Percentiles rank a stretch among this genome's conserved stretches.
Evolutionary conservation across 2,329 filamentous ascomycete genomes (phyloP).

Genomic region (Teratosphaeria nubilosa): DNA sequence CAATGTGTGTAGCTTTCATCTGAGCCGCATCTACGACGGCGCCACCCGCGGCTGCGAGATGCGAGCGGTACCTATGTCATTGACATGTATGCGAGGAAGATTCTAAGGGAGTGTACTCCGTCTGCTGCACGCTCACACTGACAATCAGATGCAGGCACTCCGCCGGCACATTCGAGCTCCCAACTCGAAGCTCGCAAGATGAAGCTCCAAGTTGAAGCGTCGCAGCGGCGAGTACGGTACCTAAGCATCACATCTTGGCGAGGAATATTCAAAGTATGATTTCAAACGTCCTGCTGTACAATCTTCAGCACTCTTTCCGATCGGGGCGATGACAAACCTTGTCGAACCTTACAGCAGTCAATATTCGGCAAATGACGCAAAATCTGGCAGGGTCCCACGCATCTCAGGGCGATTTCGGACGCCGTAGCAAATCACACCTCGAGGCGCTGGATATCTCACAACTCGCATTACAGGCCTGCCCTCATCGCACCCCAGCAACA

Average conservation of each 20-base stretch:
- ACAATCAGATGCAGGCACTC: background rate
- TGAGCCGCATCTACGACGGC: background rate
- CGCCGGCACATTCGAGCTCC: background rate
- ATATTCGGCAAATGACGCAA: background rate
- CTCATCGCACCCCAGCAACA: background rate
- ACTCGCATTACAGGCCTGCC: background rate
- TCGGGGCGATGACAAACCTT: background rate
- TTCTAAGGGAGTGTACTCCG: no score
- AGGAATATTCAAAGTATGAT: background rate
- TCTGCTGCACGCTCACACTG: background rate
- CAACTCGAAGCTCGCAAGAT: background rate
- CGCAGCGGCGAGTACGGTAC: background rate
- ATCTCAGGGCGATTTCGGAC: background rate
- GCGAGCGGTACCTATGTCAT: background rate
- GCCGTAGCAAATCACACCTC: background rate
- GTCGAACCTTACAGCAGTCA: background rate
- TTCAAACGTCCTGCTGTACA: background rate
- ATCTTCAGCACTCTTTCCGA: background rate
- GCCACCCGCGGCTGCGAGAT: background rate
- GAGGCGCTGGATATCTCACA: background rate
- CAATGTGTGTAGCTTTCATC: no score
- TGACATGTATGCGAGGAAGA: no score
- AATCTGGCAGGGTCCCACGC: background rate
- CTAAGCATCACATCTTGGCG: background rate
- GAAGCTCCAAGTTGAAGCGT: background rate